Conservation (phyloP, 495 filamentous ascomycete genomes). For the Neurospora discreta region DNA sequence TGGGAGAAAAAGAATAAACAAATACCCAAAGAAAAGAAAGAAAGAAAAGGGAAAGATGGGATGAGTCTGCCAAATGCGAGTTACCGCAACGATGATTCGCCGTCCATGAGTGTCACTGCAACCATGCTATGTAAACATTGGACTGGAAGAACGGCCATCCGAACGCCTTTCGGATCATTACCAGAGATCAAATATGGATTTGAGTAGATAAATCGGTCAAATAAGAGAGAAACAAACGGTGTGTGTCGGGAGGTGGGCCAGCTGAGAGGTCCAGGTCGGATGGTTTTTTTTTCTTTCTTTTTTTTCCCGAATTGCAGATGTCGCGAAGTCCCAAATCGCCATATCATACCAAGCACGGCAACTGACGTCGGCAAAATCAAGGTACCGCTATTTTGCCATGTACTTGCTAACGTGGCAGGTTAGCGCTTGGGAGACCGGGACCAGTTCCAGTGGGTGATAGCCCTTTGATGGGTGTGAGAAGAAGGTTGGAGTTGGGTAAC, state of each 20-base stretch:
- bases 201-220: not conserved
- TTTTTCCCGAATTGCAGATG: not conserved
- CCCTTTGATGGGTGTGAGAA: not conserved
- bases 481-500: not conserved
- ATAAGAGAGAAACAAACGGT: not conserved
- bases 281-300: not conserved
- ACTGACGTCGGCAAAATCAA: not conserved
- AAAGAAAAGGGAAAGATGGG: not conserved
- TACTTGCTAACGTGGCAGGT: not conserved
- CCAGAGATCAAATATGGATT: not conserved
- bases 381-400: not conserved
- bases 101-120: not conserved
- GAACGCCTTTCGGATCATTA: not conserved
- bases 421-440: not conserved
- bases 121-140: not conserved
- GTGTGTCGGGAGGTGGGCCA: not conserved
- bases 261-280: not conserved
- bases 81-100: not conserved
- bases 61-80: not conserved
- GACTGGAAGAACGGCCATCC: not conserved
- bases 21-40: not conserved
- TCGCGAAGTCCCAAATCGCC: not conserved
- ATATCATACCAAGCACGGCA: not conserved
- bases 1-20: not conserved
- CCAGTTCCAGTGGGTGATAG: not conserved